These are phyloP conservation scores for Buxus sempervirens DNA, from an alignment of 164 flowering plant genomes.

Conservation along the genomic window DNA sequence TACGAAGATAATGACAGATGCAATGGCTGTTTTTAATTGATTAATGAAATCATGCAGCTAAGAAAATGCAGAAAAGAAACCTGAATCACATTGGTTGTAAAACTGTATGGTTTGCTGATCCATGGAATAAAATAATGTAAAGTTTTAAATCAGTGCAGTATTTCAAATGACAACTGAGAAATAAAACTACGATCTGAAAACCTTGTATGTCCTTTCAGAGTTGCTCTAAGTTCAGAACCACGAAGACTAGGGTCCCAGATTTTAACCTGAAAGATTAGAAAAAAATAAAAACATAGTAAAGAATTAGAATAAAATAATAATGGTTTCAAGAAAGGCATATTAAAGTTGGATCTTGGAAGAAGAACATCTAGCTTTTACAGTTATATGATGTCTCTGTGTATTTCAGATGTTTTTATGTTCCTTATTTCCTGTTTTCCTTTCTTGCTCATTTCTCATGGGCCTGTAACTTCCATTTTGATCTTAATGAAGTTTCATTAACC, in stretches of 20 bases:
- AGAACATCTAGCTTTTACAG: background rate
- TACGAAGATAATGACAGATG: no score
- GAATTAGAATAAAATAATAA: background rate
- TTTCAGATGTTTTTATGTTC: no score
- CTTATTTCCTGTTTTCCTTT: no score
- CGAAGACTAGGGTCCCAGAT: slow-evolving; percentile 99
- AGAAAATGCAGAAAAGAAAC: background rate
- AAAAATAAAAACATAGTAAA: background rate
- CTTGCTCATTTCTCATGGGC: no score
- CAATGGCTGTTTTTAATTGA: no score
- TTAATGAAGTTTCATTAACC: no score
- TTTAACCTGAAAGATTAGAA: slow-evolving; percentile 58
- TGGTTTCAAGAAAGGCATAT: no score
- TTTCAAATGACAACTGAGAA: background rate
- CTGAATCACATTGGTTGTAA: background rate
- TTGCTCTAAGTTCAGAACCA: slow-evolving; percentile 91
- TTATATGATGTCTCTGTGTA: no score
- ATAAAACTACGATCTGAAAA: slow-evolving; percentile 11
- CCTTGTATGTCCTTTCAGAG: slow-evolving; percentile 88
- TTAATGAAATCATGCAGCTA: no score
- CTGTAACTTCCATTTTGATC: no score
- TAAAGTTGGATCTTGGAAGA: background rate
- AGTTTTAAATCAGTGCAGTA: background rate
- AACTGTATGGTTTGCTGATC: background rate
- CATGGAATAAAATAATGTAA: background rate